Base-by-base conservation (phyloP, 2,329 filamentous ascomycete species). In the Monilinia polystroma region DNA sequence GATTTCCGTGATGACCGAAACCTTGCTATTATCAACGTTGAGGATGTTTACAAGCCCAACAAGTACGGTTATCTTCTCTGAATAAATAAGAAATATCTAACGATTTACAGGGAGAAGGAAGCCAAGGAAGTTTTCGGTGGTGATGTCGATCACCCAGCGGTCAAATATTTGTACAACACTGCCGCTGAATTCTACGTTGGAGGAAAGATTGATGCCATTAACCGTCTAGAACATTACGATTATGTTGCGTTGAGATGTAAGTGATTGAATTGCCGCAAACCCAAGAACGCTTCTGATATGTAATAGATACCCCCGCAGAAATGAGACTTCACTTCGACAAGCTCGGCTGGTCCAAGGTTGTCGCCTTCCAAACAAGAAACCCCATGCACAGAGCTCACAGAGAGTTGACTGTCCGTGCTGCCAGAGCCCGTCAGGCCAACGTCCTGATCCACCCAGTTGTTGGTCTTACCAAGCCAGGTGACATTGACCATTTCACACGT, bases 401-500 rank as follows among this genome's bases (percentile, higher is more conserved):
- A 81, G 95, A 99, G 83, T 84, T 99, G 80, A 99, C 95, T 68
- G 95, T 99, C 77, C 93, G 95, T 76, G 95, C 95, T 73, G 95
- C 95, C 72, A 94, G 95, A 75, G 91, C 91, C 67, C 92, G 96
- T 80, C 93, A 97, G 80, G 95, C 95, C 79, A 99, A 99, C 79
- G 95, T 99, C 73, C 90, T 99, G 76, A 99, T 99, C 80, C 95
- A 99, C 84, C 95, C 95, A 69, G 95, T 99, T 71, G 95, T 99
- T 72, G 95, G 95, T 78, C 87, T 99, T 76, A 99, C 95, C 79
- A 99, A 99, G 86, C 95, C 95, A 68, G 95, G 95, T 79, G 95
- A 99, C 80, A 99, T 99, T 78, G 95, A 99, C 81, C 95, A 99
- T 86, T 99, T 99, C 84, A 99, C 95, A 75, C 92, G 95, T 79